Evolutionary conservation across 176 grass and related monocot species (phyloP).

Genomic region (Ensete ventricosum): DNA sequence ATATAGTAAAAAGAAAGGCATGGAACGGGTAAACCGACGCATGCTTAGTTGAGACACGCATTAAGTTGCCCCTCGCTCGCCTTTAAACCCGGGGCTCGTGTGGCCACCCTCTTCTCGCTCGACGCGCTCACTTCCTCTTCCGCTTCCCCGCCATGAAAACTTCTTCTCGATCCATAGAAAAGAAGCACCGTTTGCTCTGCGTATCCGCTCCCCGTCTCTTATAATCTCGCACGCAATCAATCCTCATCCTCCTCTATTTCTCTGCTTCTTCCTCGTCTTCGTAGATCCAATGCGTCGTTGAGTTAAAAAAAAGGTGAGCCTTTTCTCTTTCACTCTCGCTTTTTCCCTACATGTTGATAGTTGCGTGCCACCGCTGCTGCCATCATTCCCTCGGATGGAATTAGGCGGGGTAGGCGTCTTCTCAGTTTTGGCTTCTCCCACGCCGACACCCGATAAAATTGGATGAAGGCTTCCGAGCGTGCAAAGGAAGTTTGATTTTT

Average conservation of each 20-base stretch:
- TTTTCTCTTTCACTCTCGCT: background rate
- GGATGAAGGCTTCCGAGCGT: too few relatives aligned
- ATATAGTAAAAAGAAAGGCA: too few relatives aligned
- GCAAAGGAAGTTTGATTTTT: too few relatives aligned
- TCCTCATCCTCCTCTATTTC: background rate
- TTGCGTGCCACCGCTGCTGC: too few relatives aligned
- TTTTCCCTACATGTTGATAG: background rate
- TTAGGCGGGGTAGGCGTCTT: too few relatives aligned
- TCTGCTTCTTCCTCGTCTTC: background rate
- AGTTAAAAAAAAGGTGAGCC: background rate
- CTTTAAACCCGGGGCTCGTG: background rate
- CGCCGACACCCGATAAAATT: too few relatives aligned
- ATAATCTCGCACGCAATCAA: background rate
- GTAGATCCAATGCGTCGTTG: background rate
- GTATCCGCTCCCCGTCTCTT: background rate
- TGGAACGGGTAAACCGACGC: too few relatives aligned
- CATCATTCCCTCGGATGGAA: too few relatives aligned
- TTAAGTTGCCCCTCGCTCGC: too few relatives aligned
- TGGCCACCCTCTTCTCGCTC: background rate
- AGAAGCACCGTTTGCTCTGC: background rate
- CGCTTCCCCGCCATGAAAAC: background rate
- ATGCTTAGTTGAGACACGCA: too few relatives aligned
- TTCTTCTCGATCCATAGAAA: background rate
- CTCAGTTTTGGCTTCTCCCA: too few relatives aligned
- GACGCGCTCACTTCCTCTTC: background rate